Conservation (phyloP, 2,329 filamentous ascomycete species). For the Phialophora macrospora region DNA sequence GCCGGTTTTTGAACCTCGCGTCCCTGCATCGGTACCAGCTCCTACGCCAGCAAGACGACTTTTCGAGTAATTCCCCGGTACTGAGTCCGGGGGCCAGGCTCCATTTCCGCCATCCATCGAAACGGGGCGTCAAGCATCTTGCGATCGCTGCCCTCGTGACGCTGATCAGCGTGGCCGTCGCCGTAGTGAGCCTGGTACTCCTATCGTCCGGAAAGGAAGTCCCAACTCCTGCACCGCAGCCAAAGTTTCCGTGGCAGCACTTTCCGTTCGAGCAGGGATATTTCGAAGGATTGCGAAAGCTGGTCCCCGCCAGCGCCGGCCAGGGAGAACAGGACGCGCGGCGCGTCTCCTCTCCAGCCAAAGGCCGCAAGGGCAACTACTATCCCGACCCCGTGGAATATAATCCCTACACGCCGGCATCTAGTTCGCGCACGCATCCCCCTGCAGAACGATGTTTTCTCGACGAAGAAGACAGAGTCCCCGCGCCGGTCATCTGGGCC, state of each 20-base stretch:
- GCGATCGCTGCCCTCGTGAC: background rate
- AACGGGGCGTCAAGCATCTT: background rate
- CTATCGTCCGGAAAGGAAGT: background rate
- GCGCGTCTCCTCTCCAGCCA: background rate
- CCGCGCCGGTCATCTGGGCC: background rate
- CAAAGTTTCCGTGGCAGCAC: slow-evolving; percentile 1
- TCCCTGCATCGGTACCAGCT: slow-evolving; percentile 5
- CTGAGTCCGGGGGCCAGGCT: background rate
- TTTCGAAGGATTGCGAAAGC: slow-evolving; percentile 6
- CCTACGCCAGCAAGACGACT: background rate
- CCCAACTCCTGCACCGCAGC: background rate
- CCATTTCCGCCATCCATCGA: background rate
- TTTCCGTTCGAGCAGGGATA: slow-evolving; percentile 5
- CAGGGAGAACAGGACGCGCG: background rate
- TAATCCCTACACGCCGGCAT: background rate
- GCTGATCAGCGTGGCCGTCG: background rate
- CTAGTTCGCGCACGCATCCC: background rate
- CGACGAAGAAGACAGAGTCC: background rate
- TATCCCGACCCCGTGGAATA: background rate
- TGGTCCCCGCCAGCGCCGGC: background rate
- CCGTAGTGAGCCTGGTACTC: background rate
- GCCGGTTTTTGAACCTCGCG: background rate
- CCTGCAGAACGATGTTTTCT: slow-evolving; percentile 4
- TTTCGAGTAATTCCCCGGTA: background rate
- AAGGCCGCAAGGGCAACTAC: background rate